phyloP scores from a whole-genome alignment of 305 asterid genomes.

The Solanum hybrid region DNA sequence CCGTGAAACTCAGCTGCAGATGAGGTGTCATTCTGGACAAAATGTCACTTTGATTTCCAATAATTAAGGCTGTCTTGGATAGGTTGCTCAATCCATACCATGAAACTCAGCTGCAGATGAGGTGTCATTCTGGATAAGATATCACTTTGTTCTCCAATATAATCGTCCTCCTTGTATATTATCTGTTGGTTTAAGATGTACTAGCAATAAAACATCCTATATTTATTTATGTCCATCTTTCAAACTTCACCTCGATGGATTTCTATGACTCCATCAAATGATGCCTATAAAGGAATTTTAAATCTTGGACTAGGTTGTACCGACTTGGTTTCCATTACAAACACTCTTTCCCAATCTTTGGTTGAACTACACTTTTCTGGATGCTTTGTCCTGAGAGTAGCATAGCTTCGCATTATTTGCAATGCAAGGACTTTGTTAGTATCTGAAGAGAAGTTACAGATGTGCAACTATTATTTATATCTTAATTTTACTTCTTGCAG shows the following conservation, averaged over 20 bases:
- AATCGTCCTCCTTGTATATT: not conserved
- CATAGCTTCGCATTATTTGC: not conserved
- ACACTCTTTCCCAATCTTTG: not conserved
- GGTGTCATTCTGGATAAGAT: not conserved
- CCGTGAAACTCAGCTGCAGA: not conserved
- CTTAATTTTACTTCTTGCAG: not conserved
- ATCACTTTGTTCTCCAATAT: not conserved
- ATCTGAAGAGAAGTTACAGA: not conserved
- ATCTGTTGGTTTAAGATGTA: not conserved
- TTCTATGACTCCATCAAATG: not conserved
- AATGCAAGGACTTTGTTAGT: not conserved
- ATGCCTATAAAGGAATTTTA: not conserved
- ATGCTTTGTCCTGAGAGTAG: not conserved
- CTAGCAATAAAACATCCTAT: not conserved
- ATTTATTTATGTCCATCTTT: not conserved
- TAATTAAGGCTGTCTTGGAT: not conserved
- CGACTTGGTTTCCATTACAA: not conserved
- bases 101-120: not conserved
- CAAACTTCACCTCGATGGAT: not conserved
- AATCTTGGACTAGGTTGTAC: not conserved
- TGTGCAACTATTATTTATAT: not conserved
- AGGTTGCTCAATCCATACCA: not conserved
- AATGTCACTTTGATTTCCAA: not conserved
- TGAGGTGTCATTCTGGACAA: not conserved
- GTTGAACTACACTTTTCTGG: not conserved